phyloP scores from a whole-genome alignment of 192 early-diverging fungal species.

The Kickxella alabastrina region DNA sequence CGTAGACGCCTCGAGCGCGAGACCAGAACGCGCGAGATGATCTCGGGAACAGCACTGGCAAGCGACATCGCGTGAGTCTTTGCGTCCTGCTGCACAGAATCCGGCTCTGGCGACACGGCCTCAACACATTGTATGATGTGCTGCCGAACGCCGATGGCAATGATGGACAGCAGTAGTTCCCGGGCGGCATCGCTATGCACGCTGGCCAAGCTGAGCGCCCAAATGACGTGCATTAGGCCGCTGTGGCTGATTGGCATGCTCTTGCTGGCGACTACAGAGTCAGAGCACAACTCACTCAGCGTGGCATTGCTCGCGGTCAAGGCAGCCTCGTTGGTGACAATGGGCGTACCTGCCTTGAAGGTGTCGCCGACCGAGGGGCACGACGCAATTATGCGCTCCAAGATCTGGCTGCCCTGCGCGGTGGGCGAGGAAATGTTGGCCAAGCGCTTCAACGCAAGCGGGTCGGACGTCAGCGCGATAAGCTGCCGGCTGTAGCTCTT shows the following conservation, averaged over 20 bases:
- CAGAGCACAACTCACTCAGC: conserved; percentile 13
- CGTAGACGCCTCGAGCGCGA: conserved; percentile 19
- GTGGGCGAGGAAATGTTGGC: conserved; percentile 38
- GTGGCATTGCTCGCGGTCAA: conserved; percentile 7
- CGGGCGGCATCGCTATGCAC: conserved; percentile 17
- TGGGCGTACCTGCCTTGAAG: conserved; percentile 15
- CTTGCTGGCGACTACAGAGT: conserved; percentile 3
- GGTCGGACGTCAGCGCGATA: conserved; percentile 12
- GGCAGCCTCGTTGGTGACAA: conserved; percentile 5
- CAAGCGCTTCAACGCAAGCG: conserved; percentile 25
- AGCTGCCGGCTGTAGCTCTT: conserved; percentile 12
- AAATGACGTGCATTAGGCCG: conserved; percentile 27
- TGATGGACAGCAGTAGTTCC: conserved; percentile 19
- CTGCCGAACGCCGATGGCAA: conserved; percentile 26
- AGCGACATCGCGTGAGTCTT: conserved; percentile 7
- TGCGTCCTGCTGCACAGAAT: not conserved
- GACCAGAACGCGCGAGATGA: conserved; percentile 35
- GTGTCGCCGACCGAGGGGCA: conserved; percentile 23
- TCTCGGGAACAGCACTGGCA: conserved; percentile 23
- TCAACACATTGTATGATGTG: conserved; percentile 34
- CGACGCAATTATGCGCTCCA: conserved; percentile 28
- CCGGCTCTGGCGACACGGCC: conserved; percentile 6
- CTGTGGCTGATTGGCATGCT: conserved; percentile 11
- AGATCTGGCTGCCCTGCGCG: conserved; percentile 33
- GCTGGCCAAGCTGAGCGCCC: conserved; percentile 43